phyloP scores from a whole-genome alignment of 495 filamentous ascomycete species.

The Immersiella caudata region DNA sequence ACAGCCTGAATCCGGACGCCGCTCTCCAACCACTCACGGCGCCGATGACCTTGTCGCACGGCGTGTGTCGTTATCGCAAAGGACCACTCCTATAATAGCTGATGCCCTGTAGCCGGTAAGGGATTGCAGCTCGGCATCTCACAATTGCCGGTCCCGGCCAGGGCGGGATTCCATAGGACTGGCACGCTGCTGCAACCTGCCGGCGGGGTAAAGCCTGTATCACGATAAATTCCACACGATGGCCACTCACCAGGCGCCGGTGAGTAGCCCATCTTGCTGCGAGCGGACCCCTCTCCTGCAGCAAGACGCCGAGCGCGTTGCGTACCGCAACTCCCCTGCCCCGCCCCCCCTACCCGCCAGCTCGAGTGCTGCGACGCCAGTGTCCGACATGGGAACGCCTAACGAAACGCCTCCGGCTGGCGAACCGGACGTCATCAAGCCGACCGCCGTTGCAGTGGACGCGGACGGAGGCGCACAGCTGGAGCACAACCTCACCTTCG shows the following conservation, averaged over 20 bases:
- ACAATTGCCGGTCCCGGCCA: no score
- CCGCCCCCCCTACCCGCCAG: not conserved
- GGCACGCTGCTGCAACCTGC: not conserved
- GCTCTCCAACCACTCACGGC: not conserved
- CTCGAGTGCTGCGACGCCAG: not conserved
- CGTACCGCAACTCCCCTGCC: not conserved
- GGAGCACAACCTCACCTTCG: conserved; percentile 40
- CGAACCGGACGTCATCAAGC: conserved; percentile 23
- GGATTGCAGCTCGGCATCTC: no score
- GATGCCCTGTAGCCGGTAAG: no score
- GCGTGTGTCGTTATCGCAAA: no score
- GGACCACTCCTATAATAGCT: no score
- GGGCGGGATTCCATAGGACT: not conserved
- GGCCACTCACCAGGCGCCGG: not conserved
- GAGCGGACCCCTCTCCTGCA: conserved; percentile 19
- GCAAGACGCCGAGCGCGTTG: not conserved
- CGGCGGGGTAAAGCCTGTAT: not conserved
- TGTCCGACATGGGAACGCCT: not conserved
- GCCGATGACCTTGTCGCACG: not conserved
- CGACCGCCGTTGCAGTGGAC: conserved; percentile 18
- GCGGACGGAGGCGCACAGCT: conserved; percentile 37
- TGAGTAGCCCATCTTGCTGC: conserved; percentile 11
- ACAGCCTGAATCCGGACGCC: not conserved
- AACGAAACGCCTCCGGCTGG: not conserved
- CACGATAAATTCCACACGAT: not conserved